A percentile compares a stretch with the other conserved stretches of the same genome.
These are phyloP conservation scores for Talaromyces thailandensis DNA, from an alignment of 495 filamentous ascomycete genomes.

Conservation along the genomic window DNA sequence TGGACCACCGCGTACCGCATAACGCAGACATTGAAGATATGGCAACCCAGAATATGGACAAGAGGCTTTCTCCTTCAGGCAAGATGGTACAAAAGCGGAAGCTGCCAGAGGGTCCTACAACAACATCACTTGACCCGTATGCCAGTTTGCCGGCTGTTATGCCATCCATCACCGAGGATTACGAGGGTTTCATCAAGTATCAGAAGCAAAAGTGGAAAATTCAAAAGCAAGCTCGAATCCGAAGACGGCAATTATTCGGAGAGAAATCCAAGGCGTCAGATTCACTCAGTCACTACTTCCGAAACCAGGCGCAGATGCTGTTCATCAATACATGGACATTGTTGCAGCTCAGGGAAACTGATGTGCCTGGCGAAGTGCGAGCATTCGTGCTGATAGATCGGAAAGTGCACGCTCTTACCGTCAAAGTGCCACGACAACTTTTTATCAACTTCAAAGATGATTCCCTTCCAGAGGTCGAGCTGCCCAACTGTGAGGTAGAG, in stretches of 20 bases:
- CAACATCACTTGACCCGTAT: conserved; percentile 66
- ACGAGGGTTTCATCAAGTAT: conserved; percentile 81
- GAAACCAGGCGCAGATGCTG: conserved; percentile 79
- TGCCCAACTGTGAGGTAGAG: conserved; percentile 78
- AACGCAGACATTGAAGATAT: conserved; percentile 80
- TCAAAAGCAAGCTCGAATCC: conserved; percentile 82
- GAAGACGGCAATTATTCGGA: conserved; percentile 86
- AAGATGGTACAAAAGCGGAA: conserved; percentile 77
- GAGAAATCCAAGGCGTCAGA: conserved; percentile 64
- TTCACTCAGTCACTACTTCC: conserved; percentile 78
- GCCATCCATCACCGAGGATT: conserved; percentile 82
- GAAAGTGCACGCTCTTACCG: conserved; percentile 78
- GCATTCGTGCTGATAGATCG: conserved; percentile 90
- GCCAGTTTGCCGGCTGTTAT: conserved; percentile 75
- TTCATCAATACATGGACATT: conserved; percentile 93
- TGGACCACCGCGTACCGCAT: conserved; percentile 46
- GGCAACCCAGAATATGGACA: conserved; percentile 55
- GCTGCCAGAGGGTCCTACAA: conserved; percentile 54
- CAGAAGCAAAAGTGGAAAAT: conserved; percentile 99
- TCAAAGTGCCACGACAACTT: conserved; percentile 81
- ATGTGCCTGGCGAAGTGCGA: conserved; percentile 72
- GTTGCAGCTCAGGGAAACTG: conserved; percentile 72
- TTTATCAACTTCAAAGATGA: conserved; percentile 85
- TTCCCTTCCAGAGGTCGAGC: conserved; percentile 81
- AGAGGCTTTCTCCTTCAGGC: conserved; percentile 55